Percentiles rank a stretch among this genome's conserved stretches.
phyloP scores from a whole-genome alignment of 202 grass and related monocot species.

The Tripidium arundinaceum region DNA sequence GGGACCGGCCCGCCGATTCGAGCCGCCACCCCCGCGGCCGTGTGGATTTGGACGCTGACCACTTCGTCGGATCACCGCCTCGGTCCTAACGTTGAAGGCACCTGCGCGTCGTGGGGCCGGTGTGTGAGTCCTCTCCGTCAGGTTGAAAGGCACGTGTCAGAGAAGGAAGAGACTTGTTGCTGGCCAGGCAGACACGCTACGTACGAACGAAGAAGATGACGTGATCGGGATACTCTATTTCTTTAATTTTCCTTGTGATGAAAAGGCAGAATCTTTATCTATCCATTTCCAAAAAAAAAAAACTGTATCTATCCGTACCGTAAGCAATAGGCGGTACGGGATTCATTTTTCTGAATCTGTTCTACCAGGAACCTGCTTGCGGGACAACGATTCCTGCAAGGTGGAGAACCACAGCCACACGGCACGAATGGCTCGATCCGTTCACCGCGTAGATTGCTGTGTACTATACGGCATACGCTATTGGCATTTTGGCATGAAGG shows the following conservation, averaged over 20 bases:
- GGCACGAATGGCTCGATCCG: background rate
- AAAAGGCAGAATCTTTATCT: background rate
- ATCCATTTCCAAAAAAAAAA: background rate
- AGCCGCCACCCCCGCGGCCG: background rate
- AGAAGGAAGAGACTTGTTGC: background rate
- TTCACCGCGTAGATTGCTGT: slow-evolving; percentile 1
- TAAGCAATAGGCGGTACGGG: background rate
- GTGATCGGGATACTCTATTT: background rate
- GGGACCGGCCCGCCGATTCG: background rate
- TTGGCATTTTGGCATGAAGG: background rate
- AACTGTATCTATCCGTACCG: background rate
- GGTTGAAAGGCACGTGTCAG: background rate
- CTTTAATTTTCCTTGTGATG: background rate
- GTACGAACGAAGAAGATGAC: background rate
- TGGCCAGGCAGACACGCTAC: background rate
- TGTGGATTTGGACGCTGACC: slow-evolving; percentile 12
- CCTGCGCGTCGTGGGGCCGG: background rate
- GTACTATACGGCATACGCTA: background rate
- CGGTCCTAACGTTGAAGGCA: slow-evolving; percentile 10
- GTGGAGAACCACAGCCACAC: background rate
- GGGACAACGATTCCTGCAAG: background rate
- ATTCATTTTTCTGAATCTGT: background rate
- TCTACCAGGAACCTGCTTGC: background rate
- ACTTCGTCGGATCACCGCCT: background rate
- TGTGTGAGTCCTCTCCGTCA: background rate